These are phyloP conservation scores for Aureobasidium sp. DNA, from an alignment of 2,329 filamentous ascomycete species.

Conservation along the genomic window DNA sequence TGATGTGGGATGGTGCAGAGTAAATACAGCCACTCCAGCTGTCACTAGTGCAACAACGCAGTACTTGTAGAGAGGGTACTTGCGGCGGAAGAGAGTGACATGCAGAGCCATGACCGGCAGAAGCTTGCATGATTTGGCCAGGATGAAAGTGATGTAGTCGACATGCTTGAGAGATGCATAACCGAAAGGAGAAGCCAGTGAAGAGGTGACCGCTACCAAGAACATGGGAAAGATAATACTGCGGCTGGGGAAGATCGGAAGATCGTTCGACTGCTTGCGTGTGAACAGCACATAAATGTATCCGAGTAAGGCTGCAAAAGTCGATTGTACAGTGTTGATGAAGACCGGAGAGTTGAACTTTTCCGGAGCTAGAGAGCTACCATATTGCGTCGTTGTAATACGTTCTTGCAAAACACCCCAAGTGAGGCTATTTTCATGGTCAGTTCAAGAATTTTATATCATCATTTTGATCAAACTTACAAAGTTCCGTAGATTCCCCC, in stretches of 20 bases:
- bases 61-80: constrained; percentile 95
- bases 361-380: constrained; percentile 52
- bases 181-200: constrained; percentile 88
- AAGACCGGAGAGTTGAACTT: constrained; percentile 92
- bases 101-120: constrained; percentile 98
- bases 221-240: constrained; percentile 70
- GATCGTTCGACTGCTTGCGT: constrained; percentile 38
- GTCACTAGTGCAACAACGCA: constrained; percentile 87
- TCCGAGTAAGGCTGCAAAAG: constrained; percentile 77
- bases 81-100: constrained; percentile 79
- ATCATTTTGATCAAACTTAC: constrained; percentile 43
- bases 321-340: constrained; percentile 90
- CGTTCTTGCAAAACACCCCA: constrained; percentile 97
- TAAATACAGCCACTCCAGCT: constrained; percentile 88
- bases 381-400: constrained; percentile 87
- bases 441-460: background rate
- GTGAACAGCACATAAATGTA: constrained; percentile 68
- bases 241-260: constrained; percentile 67
- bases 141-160: constrained; percentile 96
- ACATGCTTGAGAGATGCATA: constrained; percentile 89
- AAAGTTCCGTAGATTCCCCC: constrained; percentile 95
- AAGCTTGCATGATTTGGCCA: constrained; percentile 96
- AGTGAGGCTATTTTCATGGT: constrained; percentile 55
- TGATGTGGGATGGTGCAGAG: constrained; percentile 69
- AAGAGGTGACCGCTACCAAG: constrained; percentile 79